Evolutionary conservation across 768 basidiomycete genomes (phyloP).

Genomic region (Scleroderma bovista): DNA sequence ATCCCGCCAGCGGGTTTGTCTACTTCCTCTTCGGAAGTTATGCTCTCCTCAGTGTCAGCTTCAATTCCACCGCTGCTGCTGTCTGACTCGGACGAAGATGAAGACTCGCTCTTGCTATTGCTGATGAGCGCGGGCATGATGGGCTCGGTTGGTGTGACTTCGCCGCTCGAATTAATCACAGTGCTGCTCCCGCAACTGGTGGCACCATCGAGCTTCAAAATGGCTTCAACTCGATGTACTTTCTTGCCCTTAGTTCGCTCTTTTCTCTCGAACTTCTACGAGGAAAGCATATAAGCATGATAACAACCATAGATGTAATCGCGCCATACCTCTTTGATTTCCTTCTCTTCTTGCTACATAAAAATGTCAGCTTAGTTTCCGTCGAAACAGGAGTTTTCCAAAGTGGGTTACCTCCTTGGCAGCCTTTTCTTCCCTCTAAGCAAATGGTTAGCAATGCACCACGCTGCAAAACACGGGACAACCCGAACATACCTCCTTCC

Average conservation of each 20-base stretch:
- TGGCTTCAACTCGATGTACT: constrained; percentile 30
- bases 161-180: not conserved
- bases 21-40: constrained; percentile 65
- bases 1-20: constrained; percentile 34
- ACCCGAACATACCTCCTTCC: constrained; percentile 48
- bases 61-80: constrained; percentile 55
- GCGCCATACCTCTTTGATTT: constrained; percentile 38
- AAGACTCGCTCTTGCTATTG: constrained; percentile 28
- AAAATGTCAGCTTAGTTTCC: constrained; percentile 17
- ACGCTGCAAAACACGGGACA: not conserved
- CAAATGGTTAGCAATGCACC: not conserved
- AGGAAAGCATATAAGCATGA: constrained; percentile 1
- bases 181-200: constrained; percentile 7
- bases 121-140: constrained; percentile 16
- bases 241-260: constrained; percentile 55
- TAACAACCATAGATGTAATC: not conserved
- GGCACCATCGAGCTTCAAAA: constrained; percentile 21
- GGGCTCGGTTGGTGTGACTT: constrained; percentile 9
- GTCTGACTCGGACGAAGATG: constrained; percentile 56
- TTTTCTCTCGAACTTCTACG: constrained; percentile 50
- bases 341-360: constrained; percentile 39
- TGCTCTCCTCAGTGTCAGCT: constrained; percentile 71
- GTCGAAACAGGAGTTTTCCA: not conserved
- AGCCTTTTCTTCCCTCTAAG: constrained; percentile 47
- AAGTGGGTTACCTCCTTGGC: constrained; percentile 46